These are phyloP conservation scores for Colletotrichum kahawae DNA, from an alignment of 2,329 filamentous ascomycete genomes.

Conservation along the genomic window DNA sequence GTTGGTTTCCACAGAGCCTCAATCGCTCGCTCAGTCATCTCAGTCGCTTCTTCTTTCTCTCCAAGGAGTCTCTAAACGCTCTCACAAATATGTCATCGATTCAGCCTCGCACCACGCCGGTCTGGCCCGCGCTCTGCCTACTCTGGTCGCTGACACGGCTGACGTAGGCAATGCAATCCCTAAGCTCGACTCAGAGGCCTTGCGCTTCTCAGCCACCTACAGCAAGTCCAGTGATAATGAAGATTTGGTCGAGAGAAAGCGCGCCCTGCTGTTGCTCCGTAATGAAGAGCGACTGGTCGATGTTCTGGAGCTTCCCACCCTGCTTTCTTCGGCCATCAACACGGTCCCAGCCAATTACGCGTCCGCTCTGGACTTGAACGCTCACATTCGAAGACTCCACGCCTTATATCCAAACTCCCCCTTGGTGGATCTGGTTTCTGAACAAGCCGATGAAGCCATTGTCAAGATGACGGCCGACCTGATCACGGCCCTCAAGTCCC, in stretches of 20 bases:
- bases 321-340: constrained; percentile 81
- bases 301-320: constrained; percentile 85
- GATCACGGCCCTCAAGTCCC: constrained; percentile 76
- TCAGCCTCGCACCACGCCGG: constrained; percentile 80
- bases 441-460: constrained; percentile 86
- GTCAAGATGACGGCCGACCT: constrained; percentile 87
- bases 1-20: constrained; percentile 76
- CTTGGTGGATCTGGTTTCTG: constrained; percentile 73
- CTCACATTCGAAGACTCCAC: constrained; percentile 88
- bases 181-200: constrained; percentile 77
- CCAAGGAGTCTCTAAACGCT: constrained; percentile 87
- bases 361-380: constrained; percentile 86
- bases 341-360: constrained; percentile 76
- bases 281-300: constrained; percentile 92
- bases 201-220: constrained; percentile 83
- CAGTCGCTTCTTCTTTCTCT: constrained; percentile 83
- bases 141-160: constrained; percentile 67
- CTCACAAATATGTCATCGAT: constrained; percentile 82
- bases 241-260: constrained; percentile 75
- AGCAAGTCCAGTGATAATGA: constrained; percentile 74
- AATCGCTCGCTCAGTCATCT: constrained; percentile 78
- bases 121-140: constrained; percentile 73
- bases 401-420: constrained; percentile 81
- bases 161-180: constrained; percentile 77
- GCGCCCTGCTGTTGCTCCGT: constrained; percentile 79